Percentiles rank a stretch among this genome's conserved stretches.
Conservation (phyloP, 768 basidiomycete genomes). For the Phanerodontia chrysosporium region DNA sequence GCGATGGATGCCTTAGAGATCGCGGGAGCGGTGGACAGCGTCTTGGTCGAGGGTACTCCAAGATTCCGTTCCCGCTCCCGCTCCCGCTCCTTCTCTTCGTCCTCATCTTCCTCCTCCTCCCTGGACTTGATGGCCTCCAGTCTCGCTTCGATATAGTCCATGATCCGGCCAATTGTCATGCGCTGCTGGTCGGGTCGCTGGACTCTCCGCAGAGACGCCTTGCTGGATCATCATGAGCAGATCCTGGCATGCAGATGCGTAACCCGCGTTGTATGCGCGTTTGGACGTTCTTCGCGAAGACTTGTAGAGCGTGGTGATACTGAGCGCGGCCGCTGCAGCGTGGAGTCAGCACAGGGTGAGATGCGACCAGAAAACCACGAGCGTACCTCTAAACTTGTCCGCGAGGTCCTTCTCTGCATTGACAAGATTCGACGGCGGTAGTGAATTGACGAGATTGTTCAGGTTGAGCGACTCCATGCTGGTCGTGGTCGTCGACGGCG, state of each 20-base stretch:
- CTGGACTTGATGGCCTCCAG: constrained; percentile 69
- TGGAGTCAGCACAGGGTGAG: constrained; percentile 2
- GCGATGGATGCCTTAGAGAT: constrained; percentile 15
- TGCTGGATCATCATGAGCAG: constrained; percentile 80
- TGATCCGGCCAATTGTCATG: constrained; percentile 72
- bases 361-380: background rate
- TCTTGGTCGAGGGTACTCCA: constrained; percentile 13
- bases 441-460: constrained; percentile 72
- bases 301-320: constrained; percentile 81
- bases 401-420: constrained; percentile 79
- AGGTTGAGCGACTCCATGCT: constrained; percentile 51
- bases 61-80: constrained; percentile 14
- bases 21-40: constrained; percentile 18
- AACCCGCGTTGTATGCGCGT: constrained; percentile 76
- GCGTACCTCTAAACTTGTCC: constrained; percentile 75
- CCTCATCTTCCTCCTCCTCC: constrained; percentile 82
- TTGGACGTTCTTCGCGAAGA: constrained; percentile 75
- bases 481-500: constrained; percentile 4
- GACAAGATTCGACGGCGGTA: constrained; percentile 63
- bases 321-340: constrained; percentile 68
- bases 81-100: constrained; percentile 58
- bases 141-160: constrained; percentile 84
- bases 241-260: constrained; percentile 76
- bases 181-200: constrained; percentile 45
- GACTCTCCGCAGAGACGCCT: constrained; percentile 59